Evolutionary conservation across 495 filamentous ascomycete species (phyloP).

Genomic region (Hyphodiscus hymeniophilus): DNA sequence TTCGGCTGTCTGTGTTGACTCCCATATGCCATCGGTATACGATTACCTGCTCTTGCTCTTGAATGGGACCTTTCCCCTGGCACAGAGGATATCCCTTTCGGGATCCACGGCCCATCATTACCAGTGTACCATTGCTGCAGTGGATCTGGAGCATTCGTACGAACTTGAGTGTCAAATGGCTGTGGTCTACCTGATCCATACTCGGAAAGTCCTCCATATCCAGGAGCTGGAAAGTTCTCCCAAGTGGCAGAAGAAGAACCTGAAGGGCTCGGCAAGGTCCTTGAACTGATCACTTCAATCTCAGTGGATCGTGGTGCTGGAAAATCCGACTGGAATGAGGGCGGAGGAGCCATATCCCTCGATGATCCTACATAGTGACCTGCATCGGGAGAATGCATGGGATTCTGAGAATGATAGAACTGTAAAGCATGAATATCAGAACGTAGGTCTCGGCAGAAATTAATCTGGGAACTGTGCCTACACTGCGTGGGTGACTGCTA

Average conservation of each 20-base stretch:
- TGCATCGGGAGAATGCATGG: conserved; percentile 7
- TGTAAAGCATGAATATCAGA: conserved; percentile 15
- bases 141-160: conserved; percentile 17
- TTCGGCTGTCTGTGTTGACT: conserved; percentile 22
- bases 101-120: conserved; percentile 34
- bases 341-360: conserved; percentile 19
- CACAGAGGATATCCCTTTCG: conserved; percentile 17
- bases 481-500: conserved; percentile 10
- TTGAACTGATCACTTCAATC: conserved; percentile 17
- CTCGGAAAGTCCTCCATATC: conserved; percentile 9
- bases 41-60: conserved; percentile 11
- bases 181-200: conserved; percentile 12
- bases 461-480: conserved; percentile 9
- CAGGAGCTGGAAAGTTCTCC: conserved; percentile 8
- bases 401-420: conserved; percentile 15
- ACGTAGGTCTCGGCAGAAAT: not conserved
- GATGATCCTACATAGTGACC: conserved; percentile 12
- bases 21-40: conserved; percentile 3
- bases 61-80: conserved; percentile 13
- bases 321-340: conserved; percentile 7
- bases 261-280: conserved; percentile 16
- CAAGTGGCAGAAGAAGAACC: conserved; percentile 6
- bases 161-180: conserved; percentile 7
- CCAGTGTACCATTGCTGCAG: conserved; percentile 27
- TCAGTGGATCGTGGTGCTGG: conserved; percentile 17